These are phyloP conservation scores for Rhodotorula sp. DNA, from an alignment of 1,284 basidiomycete species.

Conservation along the genomic window DNA sequence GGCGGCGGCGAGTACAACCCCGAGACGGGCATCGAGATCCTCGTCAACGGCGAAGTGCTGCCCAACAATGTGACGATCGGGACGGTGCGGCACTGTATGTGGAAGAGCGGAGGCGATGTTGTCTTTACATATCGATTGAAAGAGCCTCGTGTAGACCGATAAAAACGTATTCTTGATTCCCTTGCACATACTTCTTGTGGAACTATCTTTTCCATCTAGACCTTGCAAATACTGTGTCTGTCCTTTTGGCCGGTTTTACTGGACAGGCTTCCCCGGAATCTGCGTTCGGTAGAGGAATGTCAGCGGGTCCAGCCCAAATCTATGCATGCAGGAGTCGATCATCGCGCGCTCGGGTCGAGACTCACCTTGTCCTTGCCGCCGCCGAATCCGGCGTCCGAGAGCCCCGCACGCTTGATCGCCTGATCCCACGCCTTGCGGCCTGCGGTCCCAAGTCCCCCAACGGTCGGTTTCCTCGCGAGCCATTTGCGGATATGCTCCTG, in stretches of 20 bases:
- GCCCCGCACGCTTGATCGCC: conserved; percentile 8
- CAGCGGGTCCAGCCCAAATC: neutral
- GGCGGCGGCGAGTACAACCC: conserved; percentile 49
- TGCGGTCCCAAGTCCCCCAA: conserved; percentile 19
- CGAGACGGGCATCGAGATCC: conserved; percentile 79
- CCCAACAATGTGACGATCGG: conserved; percentile 84
- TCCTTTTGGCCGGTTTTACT: neutral
- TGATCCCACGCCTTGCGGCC: conserved; percentile 34
- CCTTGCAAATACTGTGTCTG: neutral
- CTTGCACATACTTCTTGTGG: neutral
- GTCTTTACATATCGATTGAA: conserved; percentile 69
- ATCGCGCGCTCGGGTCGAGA: neutral
- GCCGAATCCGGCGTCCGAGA: conserved; percentile 15
- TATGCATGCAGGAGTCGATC: too few relatives aligned
- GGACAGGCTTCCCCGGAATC: conserved; percentile 29
- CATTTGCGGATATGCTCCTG: conserved; percentile 32
- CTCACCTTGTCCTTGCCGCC: conserved; percentile 24
- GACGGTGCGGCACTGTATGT: conserved; percentile 81
- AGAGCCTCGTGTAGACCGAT: conserved; percentile 1
- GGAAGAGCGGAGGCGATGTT: conserved; percentile 73
- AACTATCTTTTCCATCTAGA: neutral
- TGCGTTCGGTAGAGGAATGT: neutral
- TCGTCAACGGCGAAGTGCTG: conserved; percentile 77
- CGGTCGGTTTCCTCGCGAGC: conserved; percentile 20
- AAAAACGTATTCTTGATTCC: neutral